These are phyloP conservation scores for Clonostachys solani DNA, from an alignment of 2,329 filamentous ascomycete species.

Conservation along the genomic window DNA sequence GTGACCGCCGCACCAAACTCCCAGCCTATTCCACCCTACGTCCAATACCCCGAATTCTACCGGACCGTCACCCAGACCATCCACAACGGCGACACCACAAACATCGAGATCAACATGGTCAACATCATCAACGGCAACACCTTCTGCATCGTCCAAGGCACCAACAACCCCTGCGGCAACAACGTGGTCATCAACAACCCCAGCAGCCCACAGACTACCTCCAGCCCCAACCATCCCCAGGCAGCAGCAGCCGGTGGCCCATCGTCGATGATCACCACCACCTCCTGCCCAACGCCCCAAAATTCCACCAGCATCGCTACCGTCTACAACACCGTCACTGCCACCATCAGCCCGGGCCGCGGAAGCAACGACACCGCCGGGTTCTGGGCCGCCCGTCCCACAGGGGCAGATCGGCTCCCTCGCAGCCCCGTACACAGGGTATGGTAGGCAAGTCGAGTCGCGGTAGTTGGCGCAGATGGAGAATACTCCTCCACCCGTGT, in stretches of 20 bases:
- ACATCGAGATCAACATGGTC: constrained; percentile 22
- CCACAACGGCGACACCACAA: constrained; percentile 10
- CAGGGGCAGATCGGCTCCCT: background rate
- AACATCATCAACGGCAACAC: constrained; percentile 21
- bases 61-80: constrained; percentile 15
- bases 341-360: constrained; percentile 14
- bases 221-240: constrained; percentile 3
- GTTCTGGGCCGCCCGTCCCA: background rate
- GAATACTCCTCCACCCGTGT: no score
- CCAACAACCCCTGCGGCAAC: constrained; percentile 16
- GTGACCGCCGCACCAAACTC: constrained; percentile 1
- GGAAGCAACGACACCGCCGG: background rate
- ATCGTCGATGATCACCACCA: constrained; percentile 1
- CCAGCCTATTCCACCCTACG: background rate
- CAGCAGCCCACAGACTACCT: no score
- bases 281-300: constrained; percentile 12
- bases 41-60: constrained; percentile 8
- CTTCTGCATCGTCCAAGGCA: constrained; percentile 17
- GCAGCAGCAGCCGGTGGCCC: no score
- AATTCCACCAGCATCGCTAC: constrained; percentile 23
- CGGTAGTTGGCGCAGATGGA: no score
- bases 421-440: no score
- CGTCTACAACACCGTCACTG: constrained; percentile 27
- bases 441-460: no score
- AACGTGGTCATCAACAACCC: background rate